Percentiles rank a stretch among this genome's conserved stretches.
Evolutionary conservation across 2,329 filamentous ascomycete species (phyloP).

Genomic region (Dactylellina cionopaga): DNA sequence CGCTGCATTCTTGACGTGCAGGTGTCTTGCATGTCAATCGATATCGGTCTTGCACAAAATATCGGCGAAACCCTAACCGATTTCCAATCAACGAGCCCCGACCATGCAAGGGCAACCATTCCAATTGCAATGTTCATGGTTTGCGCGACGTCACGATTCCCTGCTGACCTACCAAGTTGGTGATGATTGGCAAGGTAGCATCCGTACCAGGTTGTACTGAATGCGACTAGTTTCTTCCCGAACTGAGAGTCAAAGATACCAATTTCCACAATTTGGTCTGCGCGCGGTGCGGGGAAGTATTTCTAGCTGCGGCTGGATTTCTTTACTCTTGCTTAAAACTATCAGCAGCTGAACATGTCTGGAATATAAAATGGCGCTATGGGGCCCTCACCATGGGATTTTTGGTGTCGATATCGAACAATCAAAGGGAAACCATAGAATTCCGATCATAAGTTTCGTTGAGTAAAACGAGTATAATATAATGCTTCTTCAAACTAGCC

Average conservation of each 20-base stretch:
- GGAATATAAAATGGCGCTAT: neutral
- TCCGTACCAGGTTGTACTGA: conserved; percentile 23
- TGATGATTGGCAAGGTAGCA: conserved; percentile 42
- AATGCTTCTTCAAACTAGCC: conserved; percentile 4
- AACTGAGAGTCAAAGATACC: too few relatives aligned
- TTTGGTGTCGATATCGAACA: too few relatives aligned
- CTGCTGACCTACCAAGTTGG: conserved; percentile 4
- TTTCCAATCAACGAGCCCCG: neutral
- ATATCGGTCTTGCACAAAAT: neutral
- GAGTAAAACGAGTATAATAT: too few relatives aligned
- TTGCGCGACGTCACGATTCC: conserved; percentile 30
- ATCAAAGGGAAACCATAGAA: too few relatives aligned
- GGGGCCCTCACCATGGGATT: too few relatives aligned
- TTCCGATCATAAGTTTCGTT: too few relatives aligned
- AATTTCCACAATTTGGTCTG: too few relatives aligned
- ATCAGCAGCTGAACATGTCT: neutral
- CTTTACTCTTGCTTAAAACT: neutral
- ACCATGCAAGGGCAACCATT: conserved; percentile 12
- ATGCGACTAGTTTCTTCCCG: conserved; percentile 1
- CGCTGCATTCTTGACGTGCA: neutral
- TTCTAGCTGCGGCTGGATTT: neutral
- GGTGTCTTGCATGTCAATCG: neutral
- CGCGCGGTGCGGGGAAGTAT: conserved; percentile 4
- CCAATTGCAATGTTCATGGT: conserved; percentile 7
- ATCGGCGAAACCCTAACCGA: conserved; percentile 4